Percentiles rank a stretch among this genome's conserved stretches.
Conservation (phyloP, 176 grass and related monocot species). For the Calamus simplicifolius region DNA sequence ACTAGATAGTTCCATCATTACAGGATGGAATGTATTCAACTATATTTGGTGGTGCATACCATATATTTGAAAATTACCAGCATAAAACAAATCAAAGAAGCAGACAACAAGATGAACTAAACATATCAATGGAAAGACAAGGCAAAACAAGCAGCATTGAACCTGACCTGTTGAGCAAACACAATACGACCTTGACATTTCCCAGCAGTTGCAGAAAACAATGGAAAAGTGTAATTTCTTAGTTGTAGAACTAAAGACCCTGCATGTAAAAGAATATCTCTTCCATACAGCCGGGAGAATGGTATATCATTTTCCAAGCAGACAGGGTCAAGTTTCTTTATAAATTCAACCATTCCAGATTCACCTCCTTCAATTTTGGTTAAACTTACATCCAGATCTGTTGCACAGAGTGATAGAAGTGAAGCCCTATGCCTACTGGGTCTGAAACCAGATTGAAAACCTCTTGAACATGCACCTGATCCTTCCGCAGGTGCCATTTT, state of each 20-base stretch:
- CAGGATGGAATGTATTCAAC: no score
- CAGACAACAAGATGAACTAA: not conserved
- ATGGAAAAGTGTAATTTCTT: conserved; percentile 91
- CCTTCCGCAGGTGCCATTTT: conserved; percentile 69
- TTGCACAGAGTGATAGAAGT: conserved; percentile 87
- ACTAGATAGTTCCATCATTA: no score
- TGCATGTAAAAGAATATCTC: conserved; percentile 72
- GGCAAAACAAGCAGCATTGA: conserved; percentile 7
- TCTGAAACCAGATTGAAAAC: conserved; percentile 86
- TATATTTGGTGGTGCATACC: no score
- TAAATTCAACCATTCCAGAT: conserved; percentile 88
- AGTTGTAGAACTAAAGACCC: conserved; percentile 77
- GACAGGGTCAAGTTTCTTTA: conserved; percentile 67
- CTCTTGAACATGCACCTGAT: conserved; percentile 65
- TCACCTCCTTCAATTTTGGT: conserved; percentile 74
- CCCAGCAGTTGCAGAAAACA: conserved; percentile 61
- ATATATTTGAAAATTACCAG: no score
- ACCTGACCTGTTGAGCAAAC: conserved; percentile 87
- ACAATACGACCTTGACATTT: conserved; percentile 88
- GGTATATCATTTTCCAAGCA: conserved; percentile 80
- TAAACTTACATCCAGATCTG: conserved; percentile 81
- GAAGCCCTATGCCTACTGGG: conserved; percentile 69
- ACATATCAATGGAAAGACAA: not conserved
- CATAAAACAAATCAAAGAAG: no score
- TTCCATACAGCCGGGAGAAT: conserved; percentile 90